Conservation (phyloP, 2,329 filamentous ascomycete genomes). For the Aspergillus ochraceoroseus region DNA sequence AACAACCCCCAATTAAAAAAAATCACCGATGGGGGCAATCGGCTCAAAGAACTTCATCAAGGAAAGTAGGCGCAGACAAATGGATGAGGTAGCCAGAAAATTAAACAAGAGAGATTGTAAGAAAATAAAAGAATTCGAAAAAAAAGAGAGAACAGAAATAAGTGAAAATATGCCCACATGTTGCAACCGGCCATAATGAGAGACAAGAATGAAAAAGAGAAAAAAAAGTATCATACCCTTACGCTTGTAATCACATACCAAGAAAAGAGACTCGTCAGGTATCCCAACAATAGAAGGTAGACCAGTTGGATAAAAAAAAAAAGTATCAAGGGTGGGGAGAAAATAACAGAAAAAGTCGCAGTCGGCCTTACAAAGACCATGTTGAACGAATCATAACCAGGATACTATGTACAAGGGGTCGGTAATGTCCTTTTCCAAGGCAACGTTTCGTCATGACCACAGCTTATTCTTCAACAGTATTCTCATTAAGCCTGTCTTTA, state of each 20-base stretch:
- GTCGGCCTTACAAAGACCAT: slow-evolving; percentile 21
- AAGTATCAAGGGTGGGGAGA: too few species aligned
- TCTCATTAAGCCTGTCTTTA: slow-evolving; percentile 33
- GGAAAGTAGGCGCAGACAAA: slow-evolving; percentile 12
- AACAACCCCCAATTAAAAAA: too few species aligned
- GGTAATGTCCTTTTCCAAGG: slow-evolving; percentile 13
- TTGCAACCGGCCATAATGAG: slow-evolving; percentile 33
- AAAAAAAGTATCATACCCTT: slow-evolving; percentile 32
- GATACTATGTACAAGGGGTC: slow-evolving; percentile 17
- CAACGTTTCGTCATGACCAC: slow-evolving; percentile 22
- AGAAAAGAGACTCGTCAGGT: slow-evolving; percentile 37
- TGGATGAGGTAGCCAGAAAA: slow-evolving; percentile 10
- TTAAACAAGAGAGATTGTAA: slow-evolving; percentile 11
- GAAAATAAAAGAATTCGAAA: slow-evolving; percentile 10
- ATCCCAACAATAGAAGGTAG: slow-evolving; percentile 20
- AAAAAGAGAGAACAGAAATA: slow-evolving; percentile 16
- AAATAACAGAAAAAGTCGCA: slow-evolving; percentile 2
- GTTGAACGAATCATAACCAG: slow-evolving; percentile 22
- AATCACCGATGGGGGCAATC: slow-evolving; percentile 6
- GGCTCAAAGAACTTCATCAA: slow-evolving; percentile 13
- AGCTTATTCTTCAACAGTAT: slow-evolving; percentile 22
- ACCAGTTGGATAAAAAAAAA: slow-evolving; percentile 21
- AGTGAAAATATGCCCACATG: slow-evolving; percentile 23
- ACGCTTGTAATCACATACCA: slow-evolving; percentile 26
- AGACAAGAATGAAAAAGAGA: slow-evolving; percentile 29